These are phyloP conservation scores for Ceratocystis destructans DNA, from an alignment of 2,329 filamentous ascomycete genomes.

Conservation along the genomic window DNA sequence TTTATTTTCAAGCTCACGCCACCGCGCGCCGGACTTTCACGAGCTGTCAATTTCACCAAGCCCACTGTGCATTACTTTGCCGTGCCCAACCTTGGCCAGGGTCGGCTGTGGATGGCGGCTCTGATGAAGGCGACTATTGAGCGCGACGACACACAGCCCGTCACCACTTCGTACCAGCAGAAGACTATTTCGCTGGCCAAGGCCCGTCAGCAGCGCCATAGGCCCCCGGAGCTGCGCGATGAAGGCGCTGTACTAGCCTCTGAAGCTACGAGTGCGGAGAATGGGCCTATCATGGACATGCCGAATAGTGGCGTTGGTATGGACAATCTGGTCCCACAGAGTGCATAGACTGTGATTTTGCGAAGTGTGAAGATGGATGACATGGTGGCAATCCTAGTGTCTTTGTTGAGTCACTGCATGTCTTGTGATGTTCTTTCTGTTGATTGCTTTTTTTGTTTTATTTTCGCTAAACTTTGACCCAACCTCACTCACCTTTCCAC, in stretches of 20 bases:
- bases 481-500: not conserved
- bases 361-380: not conserved
- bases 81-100: conserved; percentile 76
- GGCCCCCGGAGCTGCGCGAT: conserved; percentile 78
- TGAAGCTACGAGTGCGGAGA: conserved; percentile 27
- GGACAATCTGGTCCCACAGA: conserved; percentile 26
- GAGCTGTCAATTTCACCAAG: conserved; percentile 93
- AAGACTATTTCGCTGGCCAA: conserved; percentile 90
- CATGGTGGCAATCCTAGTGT: not conserved
- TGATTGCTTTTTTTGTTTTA: not conserved
- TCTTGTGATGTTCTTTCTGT: not conserved
- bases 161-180: conserved; percentile 89
- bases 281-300: conserved; percentile 12
- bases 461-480: not conserved
- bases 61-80: conserved; percentile 97
- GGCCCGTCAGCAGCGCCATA: conserved; percentile 72
- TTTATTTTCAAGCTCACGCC: conserved; percentile 99
- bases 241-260: conserved; percentile 33
- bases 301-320: conserved; percentile 29
- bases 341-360: conserved; percentile 18
- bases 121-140: conserved; percentile 99
- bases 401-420: conserved; percentile 4
- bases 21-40: conserved; percentile 70
- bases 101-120: conserved; percentile 93
- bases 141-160: conserved; percentile 63